Percentiles rank a stretch among this genome's conserved stretches.
Conservation (phyloP, 257 asterid species). For the Gentiana dahurica region DNA sequence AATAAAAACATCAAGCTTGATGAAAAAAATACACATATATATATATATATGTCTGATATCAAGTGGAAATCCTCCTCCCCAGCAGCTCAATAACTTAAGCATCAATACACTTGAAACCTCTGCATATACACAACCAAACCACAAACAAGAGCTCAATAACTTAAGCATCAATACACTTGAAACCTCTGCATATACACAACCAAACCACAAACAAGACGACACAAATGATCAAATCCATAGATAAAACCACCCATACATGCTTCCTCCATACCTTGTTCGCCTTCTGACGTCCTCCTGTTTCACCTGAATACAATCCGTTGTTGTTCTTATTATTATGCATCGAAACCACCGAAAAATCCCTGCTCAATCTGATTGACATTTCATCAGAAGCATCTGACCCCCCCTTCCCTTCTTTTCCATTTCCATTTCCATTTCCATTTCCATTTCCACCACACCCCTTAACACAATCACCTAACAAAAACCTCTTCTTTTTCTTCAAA, state of each 20-base stretch:
- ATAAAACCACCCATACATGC: constrained; percentile 20
- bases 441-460: not conserved
- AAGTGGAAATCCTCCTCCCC: not conserved
- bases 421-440: not conserved
- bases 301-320: constrained; percentile 29
- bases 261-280: constrained; percentile 79
- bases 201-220: constrained; percentile 54
- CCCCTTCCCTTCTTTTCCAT: too few species aligned
- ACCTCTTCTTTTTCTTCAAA: constrained; percentile 37
- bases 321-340: too few species aligned
- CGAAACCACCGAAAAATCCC: constrained; percentile 21
- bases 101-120: constrained; percentile 67
- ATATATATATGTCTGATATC: too few species aligned
- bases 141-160: constrained; percentile 28
- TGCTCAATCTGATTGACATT: not conserved
- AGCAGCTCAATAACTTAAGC: constrained; percentile 25
- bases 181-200: constrained; percentile 82
- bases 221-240: constrained; percentile 64
- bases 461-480: constrained; percentile 9
- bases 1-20: too few species aligned
- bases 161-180: constrained; percentile 70
- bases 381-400: constrained; percentile 3
- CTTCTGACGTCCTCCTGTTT: constrained; percentile 26
- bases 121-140: constrained; percentile 73
- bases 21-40: too few species aligned